Conservation (phyloP, 768 basidiomycete species). For the Trametes meyenii region DNA sequence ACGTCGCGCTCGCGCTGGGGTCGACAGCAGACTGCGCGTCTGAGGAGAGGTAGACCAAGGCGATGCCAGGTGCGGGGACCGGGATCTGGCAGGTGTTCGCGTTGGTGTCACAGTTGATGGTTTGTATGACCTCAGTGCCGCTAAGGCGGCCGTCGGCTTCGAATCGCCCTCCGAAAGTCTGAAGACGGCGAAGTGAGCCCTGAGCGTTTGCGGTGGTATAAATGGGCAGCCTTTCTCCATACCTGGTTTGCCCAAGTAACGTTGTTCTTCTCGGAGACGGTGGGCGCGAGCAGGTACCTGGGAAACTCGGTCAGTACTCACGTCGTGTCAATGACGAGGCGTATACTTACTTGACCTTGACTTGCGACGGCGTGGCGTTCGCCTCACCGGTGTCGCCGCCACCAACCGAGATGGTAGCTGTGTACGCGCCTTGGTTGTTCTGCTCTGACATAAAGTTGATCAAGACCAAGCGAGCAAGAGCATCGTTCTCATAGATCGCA, state of each 20-base stretch:
- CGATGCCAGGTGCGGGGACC: slow-evolving; percentile 72
- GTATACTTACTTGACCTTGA: slow-evolving; percentile 42
- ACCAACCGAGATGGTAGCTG: slow-evolving; percentile 39
- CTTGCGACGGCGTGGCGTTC: slow-evolving; percentile 29
- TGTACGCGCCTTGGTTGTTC: slow-evolving; percentile 43
- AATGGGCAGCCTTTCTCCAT: slow-evolving; percentile 12
- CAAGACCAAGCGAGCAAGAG: slow-evolving; percentile 45
- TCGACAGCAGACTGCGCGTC: slow-evolving; percentile 40
- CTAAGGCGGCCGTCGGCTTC: slow-evolving; percentile 45
- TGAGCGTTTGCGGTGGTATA: not conserved
- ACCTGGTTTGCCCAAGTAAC: slow-evolving; percentile 57
- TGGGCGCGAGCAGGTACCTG: slow-evolving; percentile 39
- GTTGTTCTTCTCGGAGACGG: slow-evolving; percentile 44
- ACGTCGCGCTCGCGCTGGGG: slow-evolving; percentile 46
- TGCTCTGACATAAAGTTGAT: slow-evolving; percentile 52
- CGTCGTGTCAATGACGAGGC: not conserved
- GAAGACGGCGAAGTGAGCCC: slow-evolving; percentile 2
- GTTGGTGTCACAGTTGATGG: slow-evolving; percentile 41
- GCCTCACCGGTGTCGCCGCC: slow-evolving; percentile 28
- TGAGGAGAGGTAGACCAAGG: slow-evolving; percentile 69
- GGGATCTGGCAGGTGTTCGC: slow-evolving; percentile 58
- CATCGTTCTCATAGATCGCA: slow-evolving; percentile 49
- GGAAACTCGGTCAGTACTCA: not conserved
- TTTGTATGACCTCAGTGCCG: slow-evolving; percentile 38
- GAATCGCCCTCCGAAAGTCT: slow-evolving; percentile 38